Evolutionary conservation across 1,284 basidiomycete genomes (phyloP), one percentile per base, ranked within the genome.

Genomic region (Ustilago loliicola): DNA sequence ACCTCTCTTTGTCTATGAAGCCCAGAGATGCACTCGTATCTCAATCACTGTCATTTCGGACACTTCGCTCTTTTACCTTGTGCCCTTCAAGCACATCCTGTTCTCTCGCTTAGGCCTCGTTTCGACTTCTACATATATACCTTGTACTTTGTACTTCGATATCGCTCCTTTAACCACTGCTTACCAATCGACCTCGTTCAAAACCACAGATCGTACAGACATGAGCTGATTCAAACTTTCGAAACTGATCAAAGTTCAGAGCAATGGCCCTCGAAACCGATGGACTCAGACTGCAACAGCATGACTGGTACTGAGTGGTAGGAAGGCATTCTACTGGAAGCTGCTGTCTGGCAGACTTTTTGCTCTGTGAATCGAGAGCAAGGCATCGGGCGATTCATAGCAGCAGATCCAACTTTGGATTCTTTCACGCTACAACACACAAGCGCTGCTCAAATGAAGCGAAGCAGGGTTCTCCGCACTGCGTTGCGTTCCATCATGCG

Each of bases 371-470:
- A 29, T 23, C 19, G 40, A 19, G 19, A 36, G 17, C n/a, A 32
- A 34, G n/a, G 21, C 32, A 60, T 51, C 57, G 57, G 34, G 57
- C 57, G 34, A 60, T 60, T 42, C 45, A 27, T 45, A 3, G 23
- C 21, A 50, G 10, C 48, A 29, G 21, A n/a, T 21, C 15, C 48
- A 50, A 50, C 45, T 48, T 19, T 25, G 23, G 45, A 23, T 6
- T 36, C 47, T 59, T 60, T 60, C 57, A 51, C 57, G 57, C 57
- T 60, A 48, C 47, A 50, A 50, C 48, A 50, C 48, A 25, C 48
- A 27, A 50, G 48, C 48, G 48, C 17, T 47, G 45, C 21, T 47
- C n/a, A 47, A 38, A 38, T 38, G 6, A 11, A 34, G 32, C 32
- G 32, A 34, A 34, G n/a, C n/a, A n/a, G n/a, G n/a, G n/a, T 36